These are phyloP conservation scores for Globisporangium recalcitrans DNA, from an alignment of 352 stramenopile genomes.

Conservation along the genomic window DNA sequence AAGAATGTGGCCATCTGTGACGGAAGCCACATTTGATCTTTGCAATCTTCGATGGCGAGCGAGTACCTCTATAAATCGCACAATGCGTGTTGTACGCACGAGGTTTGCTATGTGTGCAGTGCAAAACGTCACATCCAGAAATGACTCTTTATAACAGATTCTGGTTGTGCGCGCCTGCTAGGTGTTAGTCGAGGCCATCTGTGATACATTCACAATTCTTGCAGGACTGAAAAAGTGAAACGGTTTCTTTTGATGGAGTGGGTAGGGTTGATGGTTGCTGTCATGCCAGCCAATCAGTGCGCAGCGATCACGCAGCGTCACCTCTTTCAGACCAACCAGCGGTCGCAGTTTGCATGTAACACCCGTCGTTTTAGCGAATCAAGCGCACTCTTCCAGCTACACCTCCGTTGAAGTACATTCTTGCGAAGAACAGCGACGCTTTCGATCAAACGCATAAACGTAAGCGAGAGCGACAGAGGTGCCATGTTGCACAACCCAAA, in stretches of 20 bases:
- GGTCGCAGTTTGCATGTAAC: not conserved
- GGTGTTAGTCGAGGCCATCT: not conserved
- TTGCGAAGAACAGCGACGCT: not conserved
- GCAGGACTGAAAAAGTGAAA: not conserved
- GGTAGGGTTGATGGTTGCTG: not conserved
- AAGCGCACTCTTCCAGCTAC: not conserved
- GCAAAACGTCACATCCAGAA: too few relatives aligned
- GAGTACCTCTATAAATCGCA: not conserved
- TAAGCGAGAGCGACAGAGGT: too few relatives aligned
- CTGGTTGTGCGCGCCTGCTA: not conserved
- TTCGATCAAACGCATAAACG: not conserved
- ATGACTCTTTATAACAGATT: not conserved
- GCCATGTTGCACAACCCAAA: too few relatives aligned
- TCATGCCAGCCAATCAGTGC: not conserved
- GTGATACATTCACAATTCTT: not conserved
- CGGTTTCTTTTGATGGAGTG: not conserved
- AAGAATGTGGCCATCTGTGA: slow-evolving; percentile 12
- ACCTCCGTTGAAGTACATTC: not conserved
- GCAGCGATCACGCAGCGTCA: not conserved
- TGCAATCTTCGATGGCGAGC: not conserved
- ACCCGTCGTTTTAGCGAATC: not conserved
- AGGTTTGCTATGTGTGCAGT: too few relatives aligned
- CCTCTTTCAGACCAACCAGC: not conserved
- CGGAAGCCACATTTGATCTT: not conserved
- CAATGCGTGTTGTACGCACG: not conserved